phyloP scores from a whole-genome alignment of 2,329 filamentous ascomycete species.

The Colletotrichum sublineola region DNA sequence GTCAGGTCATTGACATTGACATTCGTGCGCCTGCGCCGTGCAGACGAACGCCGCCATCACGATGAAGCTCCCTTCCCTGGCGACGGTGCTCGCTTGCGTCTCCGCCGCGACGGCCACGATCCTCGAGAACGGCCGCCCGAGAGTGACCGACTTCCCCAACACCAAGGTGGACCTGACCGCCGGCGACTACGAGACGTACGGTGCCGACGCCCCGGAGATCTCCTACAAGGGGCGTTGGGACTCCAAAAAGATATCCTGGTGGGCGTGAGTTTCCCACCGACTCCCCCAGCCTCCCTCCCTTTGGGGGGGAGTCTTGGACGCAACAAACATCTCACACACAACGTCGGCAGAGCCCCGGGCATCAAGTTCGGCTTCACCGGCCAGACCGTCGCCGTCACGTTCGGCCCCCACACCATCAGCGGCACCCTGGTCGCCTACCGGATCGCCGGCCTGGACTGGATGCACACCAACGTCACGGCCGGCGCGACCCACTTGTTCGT shows the following conservation, averaged over 20 bases:
- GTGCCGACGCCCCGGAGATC: slow-evolving; percentile 65
- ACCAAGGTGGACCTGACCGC: slow-evolving; percentile 53
- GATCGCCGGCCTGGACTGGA: slow-evolving; percentile 71
- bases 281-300: too few species aligned
- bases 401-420: slow-evolving; percentile 64
- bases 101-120: slow-evolving; percentile 49
- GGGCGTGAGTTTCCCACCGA: slow-evolving; percentile 60
- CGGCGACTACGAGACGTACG: slow-evolving; percentile 59
- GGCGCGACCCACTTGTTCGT: slow-evolving; percentile 69
- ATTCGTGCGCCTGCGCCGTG: background rate
- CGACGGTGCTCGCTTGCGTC: slow-evolving; percentile 44
- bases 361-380: slow-evolving; percentile 69
- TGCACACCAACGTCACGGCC: slow-evolving; percentile 71
- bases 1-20: background rate
- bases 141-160: slow-evolving; percentile 56
- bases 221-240: slow-evolving; percentile 75
- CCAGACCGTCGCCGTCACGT: slow-evolving; percentile 64
- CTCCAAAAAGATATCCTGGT: slow-evolving; percentile 70
- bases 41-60: background rate
- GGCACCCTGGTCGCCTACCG: slow-evolving; percentile 69
- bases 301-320: slow-evolving; percentile 11
- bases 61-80: slow-evolving; percentile 21
- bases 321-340: background rate
- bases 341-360: slow-evolving; percentile 59
- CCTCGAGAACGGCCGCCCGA: slow-evolving; percentile 58